Evolutionary conservation across 2,329 filamentous ascomycete species (phyloP).

Genomic region (Metarhizium robertsii): DNA sequence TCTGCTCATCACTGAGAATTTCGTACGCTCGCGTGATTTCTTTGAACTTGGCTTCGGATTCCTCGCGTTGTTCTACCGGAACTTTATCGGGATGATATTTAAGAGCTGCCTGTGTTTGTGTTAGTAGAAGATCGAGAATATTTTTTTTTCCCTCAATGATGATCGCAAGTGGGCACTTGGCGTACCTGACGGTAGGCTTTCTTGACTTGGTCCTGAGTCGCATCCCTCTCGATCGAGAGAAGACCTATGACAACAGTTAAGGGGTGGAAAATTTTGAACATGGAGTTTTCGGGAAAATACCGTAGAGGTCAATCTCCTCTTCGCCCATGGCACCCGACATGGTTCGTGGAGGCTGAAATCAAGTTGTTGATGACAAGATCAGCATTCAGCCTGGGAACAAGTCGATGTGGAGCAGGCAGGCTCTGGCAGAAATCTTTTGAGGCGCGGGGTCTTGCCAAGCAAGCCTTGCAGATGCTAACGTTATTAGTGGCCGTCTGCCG

Average conservation of each 20-base stretch:
- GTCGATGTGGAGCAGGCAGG: constrained; percentile 1
- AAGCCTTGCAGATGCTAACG: neutral
- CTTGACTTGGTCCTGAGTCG: constrained; percentile 75
- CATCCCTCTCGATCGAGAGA: constrained; percentile 63
- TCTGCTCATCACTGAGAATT: constrained; percentile 92
- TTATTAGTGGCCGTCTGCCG: neutral
- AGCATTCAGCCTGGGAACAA: neutral
- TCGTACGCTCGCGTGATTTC: constrained; percentile 90
- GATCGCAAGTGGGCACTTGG: neutral
- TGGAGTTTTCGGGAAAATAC: constrained; percentile 25
- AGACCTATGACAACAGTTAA: constrained; percentile 47
- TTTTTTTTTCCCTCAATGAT: neutral
- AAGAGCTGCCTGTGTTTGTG: constrained; percentile 59
- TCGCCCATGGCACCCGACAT: constrained; percentile 16
- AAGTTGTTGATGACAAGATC: neutral
- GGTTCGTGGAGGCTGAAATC: constrained; percentile 4
- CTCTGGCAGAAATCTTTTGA: constrained; percentile 1
- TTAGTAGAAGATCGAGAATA: constrained; percentile 5
- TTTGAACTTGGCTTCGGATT: constrained; percentile 90
- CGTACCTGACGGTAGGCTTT: constrained; percentile 89
- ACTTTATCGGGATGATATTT: constrained; percentile 95
- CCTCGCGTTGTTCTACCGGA: constrained; percentile 70
- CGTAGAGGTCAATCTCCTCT: constrained; percentile 52
- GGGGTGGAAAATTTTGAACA: neutral
- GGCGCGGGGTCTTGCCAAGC: constrained; percentile 5